These are phyloP conservation scores for Phytopythium kandeliae DNA, from an alignment of 352 stramenopile genomes.

Conservation along the genomic window DNA sequence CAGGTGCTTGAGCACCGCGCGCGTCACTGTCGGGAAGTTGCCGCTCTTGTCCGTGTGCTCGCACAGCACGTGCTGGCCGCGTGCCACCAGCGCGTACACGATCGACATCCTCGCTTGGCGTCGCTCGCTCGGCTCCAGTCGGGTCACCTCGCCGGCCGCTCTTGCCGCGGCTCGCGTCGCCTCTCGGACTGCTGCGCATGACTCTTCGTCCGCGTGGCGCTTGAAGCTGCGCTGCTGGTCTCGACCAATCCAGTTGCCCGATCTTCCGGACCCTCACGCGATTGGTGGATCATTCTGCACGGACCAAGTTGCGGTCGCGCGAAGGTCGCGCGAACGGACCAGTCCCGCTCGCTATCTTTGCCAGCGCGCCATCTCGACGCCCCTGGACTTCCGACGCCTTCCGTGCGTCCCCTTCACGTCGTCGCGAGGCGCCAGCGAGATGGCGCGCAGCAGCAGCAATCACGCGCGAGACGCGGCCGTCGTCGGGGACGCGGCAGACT, in stretches of 20 bases:
- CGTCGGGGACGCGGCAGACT: constrained; percentile 9
- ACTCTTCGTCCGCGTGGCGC: background rate
- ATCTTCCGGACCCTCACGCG: background rate
- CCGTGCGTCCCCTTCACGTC: too few species aligned
- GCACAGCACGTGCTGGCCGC: constrained; percentile 70
- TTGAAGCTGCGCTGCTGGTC: background rate
- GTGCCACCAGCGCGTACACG: constrained; percentile 66
- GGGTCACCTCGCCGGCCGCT: too few species aligned
- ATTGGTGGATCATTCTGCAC: background rate
- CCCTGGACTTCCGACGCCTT: too few species aligned
- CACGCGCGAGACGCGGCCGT: background rate
- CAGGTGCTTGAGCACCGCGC: constrained; percentile 67
- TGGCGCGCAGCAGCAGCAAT: constrained; percentile 8
- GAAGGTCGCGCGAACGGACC: constrained; percentile 1
- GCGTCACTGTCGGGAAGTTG: constrained; percentile 75
- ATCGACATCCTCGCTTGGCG: constrained; percentile 56
- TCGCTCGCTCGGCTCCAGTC: background rate
- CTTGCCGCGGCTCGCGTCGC: background rate
- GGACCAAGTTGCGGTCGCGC: background rate
- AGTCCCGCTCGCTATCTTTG: constrained; percentile 3
- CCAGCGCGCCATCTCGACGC: too few species aligned
- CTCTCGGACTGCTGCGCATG: background rate
- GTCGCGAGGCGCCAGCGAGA: background rate
- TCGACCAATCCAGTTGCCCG: background rate
- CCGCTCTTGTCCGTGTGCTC: constrained; percentile 70